phyloP scores from a whole-genome alignment of 2,329 filamentous ascomycete genomes.

The Chaetoscypha palmicola region DNA sequence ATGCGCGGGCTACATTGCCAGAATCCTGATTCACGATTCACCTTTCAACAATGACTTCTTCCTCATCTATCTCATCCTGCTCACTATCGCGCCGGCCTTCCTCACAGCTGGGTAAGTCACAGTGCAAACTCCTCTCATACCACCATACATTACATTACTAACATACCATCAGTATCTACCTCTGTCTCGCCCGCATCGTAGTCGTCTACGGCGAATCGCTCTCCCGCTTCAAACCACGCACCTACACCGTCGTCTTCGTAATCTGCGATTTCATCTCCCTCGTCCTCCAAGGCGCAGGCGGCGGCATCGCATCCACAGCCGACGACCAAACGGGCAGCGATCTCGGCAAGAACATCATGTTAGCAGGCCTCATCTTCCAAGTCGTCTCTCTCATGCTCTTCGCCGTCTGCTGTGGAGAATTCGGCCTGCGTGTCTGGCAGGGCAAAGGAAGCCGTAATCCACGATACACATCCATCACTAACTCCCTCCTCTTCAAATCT shows the following conservation, averaged over 20 bases:
- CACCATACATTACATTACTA: background rate
- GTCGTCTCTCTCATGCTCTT: constrained; percentile 32
- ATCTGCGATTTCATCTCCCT: constrained; percentile 52
- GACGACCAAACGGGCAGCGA: constrained; percentile 17
- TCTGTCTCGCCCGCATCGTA: constrained; percentile 49
- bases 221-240: constrained; percentile 39
- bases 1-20: constrained; percentile 46
- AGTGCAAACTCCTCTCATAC: no score
- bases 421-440: constrained; percentile 13
- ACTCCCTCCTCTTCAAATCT: constrained; percentile 27
- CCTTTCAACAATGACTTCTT: constrained; percentile 49
- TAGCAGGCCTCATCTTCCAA: constrained; percentile 36
- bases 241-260: constrained; percentile 42
- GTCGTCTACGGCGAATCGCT: constrained; percentile 45
- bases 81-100: constrained; percentile 38
- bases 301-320: constrained; percentile 46
- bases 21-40: constrained; percentile 44
- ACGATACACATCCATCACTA: constrained; percentile 15
- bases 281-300: constrained; percentile 51
- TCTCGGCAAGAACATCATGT: constrained; percentile 32
- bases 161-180: constrained; percentile 41
- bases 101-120: constrained; percentile 48
- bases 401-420: constrained; percentile 13
- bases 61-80: constrained; percentile 51
- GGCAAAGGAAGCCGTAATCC: constrained; percentile 14